Base-by-base conservation (phyloP, 352 stramenopile genomes). In the Pilasporangium apinafurcum region DNA sequence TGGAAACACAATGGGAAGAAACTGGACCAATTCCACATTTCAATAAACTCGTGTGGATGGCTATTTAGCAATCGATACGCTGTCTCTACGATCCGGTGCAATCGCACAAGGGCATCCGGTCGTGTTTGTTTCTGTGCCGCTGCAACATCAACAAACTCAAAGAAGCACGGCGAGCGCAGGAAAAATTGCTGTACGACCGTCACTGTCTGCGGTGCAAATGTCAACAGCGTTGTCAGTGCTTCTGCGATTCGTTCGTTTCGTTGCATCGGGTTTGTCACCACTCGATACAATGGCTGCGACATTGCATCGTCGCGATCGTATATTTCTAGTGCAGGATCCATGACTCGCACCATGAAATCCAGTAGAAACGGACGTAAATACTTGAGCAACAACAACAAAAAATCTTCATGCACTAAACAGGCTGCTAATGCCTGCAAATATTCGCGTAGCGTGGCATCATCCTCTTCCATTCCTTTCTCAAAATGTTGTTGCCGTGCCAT, bases 1-100 rank as follows among this genome's bases (percentile, higher is more conserved):
- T 86, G 62, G 45, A 87, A 87, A 40, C 75, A 84, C 28, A 94
- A 58, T n/a, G 78, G 71, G 44, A 89, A 92, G 35, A 92, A 78
- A 2, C 67, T 50, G 18, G 75, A 71, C 80, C 78, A 94, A 58
- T 94, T 92, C 78, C 80, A 94, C 16, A 86, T 59, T 40, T 57
- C 28, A 21, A 53, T 49, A 24, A 87, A 59, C 28, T 80, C 76
- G 20, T 68, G 64, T 14, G 78, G 69, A 43, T 80, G 57, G 24
- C 70, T 34, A 8, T 60, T 42, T 12, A 92, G 37, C 31, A 94
- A 31, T n/a, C 70, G 57, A 43, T 76, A 72, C 10, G 74, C 73
- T 3, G 74, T 83, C 24, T 62, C 57, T 13, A 79, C 69, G 37
- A 90, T 86, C 20, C 62, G 51, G 13, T 58, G 59, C 38, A 92